Evolutionary conservation across 1,284 basidiomycete species (phyloP).

Genomic region (Mycosarcoma mackinlayi): DNA sequence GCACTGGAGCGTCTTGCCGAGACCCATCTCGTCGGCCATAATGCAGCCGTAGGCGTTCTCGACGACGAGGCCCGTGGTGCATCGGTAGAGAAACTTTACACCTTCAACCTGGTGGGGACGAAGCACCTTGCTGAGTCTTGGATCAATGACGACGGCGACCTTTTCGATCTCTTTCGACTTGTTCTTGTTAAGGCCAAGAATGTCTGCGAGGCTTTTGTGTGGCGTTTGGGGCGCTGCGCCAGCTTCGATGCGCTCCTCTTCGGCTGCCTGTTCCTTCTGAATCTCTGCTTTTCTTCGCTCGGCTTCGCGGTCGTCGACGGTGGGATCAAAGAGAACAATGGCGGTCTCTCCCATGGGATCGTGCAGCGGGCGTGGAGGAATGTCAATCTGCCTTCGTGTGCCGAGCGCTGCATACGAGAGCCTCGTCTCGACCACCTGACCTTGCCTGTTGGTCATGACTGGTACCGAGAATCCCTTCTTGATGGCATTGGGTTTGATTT

Average conservation of each 20-base stretch:
- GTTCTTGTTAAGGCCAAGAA: conserved; percentile 75
- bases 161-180: conserved; percentile 72
- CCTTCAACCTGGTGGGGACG: conserved; percentile 72
- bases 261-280: conserved; percentile 40
- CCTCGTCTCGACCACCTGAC: conserved; percentile 76
- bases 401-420: conserved; percentile 84
- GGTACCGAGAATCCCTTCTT: conserved; percentile 81
- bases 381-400: conserved; percentile 81
- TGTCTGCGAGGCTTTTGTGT: conserved; percentile 86
- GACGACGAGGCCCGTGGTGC: conserved; percentile 91
- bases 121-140: conserved; percentile 77
- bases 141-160: conserved; percentile 97
- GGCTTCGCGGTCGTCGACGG: conserved; percentile 77
- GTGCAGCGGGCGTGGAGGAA: conserved; percentile 89
- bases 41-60: conserved; percentile 96
- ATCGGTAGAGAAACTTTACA: conserved; percentile 96
- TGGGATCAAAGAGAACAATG: conserved; percentile 96
- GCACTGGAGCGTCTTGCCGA: conserved; percentile 90
- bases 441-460: conserved; percentile 81
- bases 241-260: conserved; percentile 34
- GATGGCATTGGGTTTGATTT: conserved; percentile 58
- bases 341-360: conserved; percentile 98
- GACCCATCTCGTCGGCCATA: conserved; percentile 99
- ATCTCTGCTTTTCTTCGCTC: conserved; percentile 54
- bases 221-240: conserved; percentile 72